Evolutionary conservation across 495 filamentous ascomycete species (phyloP), one percentile per base, ranked within the genome.

Genomic region (Parathielavia appendiculata): DNA sequence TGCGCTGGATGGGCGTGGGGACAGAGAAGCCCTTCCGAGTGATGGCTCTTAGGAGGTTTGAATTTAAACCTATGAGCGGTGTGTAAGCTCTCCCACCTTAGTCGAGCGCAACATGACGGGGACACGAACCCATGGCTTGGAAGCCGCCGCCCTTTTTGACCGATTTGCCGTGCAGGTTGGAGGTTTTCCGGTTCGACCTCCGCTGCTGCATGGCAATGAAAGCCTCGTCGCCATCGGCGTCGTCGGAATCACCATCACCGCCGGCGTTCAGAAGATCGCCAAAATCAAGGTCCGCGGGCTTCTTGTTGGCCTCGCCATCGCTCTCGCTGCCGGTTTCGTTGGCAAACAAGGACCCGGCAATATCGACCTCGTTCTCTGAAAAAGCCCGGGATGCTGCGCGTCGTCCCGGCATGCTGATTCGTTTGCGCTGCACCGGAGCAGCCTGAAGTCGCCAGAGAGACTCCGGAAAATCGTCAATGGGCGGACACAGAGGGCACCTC

Each of bases 101-200:
- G 13, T 11, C 26, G 19, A 38, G 4, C 10, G 12, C n/a, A 20
- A 6, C n/a, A 4, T 2, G 7, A 1, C 1, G 7, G 39, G 14
- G 14, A 17, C 32, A 62, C 69, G 39, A 63, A 78, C 90, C 95
- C 92, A 98, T 96, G 41, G 87, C 86, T 72, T 98, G 93, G 69
- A 97, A 99, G 43, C 92, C 93, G 66, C 92, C 92, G 44, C 90
- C 89, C 67, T 93, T 95, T 80, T 97, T 97, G 14, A 88, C 87
- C 8, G 84, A 86, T 61, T 87, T 88, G 41, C 90, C 87, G 66
- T 96, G 96, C 3, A 95, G 56, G 65, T 89, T 92, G 14, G 86
- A 77, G 0, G 79, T 71, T 66, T 96, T 97, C 44, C 95, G 79
- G 71, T 96, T 96, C 5, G 88, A 87, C 32, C 89, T 89, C 0